Evolutionary conservation across 345 rosid genomes (phyloP).

Genomic region (Brassica cretica): DNA sequence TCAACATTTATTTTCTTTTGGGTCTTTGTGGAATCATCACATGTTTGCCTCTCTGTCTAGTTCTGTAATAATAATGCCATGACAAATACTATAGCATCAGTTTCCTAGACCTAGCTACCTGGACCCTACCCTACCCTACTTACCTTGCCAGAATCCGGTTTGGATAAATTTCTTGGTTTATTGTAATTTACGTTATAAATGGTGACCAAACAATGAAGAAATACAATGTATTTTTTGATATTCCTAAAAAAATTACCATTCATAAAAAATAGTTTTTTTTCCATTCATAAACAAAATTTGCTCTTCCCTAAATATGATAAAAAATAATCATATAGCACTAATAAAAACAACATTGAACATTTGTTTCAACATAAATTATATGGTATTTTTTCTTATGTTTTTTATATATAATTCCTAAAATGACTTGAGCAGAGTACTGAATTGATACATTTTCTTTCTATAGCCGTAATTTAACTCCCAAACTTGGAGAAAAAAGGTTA

Average conservation of each 20-base stretch:
- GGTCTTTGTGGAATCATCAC: slow-evolving; percentile 41
- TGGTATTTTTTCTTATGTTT: too few species aligned
- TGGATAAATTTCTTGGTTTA: neutral
- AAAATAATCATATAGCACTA: too few species aligned
- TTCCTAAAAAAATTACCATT: too few species aligned
- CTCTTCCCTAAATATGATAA: too few species aligned
- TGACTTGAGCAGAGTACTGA: too few species aligned
- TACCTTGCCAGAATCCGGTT: slow-evolving; percentile 26
- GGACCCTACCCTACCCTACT: slow-evolving; percentile 29
- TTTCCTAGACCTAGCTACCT: slow-evolving; percentile 14
- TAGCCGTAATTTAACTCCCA: neutral
- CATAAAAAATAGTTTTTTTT: too few species aligned
- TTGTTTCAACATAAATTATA: too few species aligned
- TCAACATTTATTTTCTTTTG: slow-evolving; percentile 23
- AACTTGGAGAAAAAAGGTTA: neutral
- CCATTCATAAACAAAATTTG: too few species aligned
- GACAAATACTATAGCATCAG: slow-evolving; percentile 21
- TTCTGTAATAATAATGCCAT: slow-evolving; percentile 32
- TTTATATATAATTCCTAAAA: too few species aligned
- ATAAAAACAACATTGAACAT: too few species aligned
- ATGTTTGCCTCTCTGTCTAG: slow-evolving; percentile 39
- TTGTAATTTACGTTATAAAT: neutral
- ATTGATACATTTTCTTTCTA: neutral
- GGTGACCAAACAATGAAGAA: too few species aligned
- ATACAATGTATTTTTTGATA: too few species aligned